Percentiles rank a stretch among this genome's conserved stretches.
Evolutionary conservation across 768 basidiomycete genomes (phyloP).

Genomic region (Amyloporia xantha): DNA sequence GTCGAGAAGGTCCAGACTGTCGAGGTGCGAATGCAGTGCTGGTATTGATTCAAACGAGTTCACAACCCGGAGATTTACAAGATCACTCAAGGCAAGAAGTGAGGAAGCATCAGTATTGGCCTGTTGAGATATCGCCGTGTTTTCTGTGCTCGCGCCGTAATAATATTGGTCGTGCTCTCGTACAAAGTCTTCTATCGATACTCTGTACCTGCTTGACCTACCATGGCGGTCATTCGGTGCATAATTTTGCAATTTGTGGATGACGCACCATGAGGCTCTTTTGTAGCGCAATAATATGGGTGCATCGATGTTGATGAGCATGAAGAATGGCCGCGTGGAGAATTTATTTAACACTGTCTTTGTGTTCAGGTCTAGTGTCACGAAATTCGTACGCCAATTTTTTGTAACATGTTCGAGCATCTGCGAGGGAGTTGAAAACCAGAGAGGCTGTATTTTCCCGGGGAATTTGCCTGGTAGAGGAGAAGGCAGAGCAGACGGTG

Average conservation of each 20-base stretch:
- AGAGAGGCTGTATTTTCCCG: conserved; percentile 11
- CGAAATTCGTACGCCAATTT: conserved; percentile 75
- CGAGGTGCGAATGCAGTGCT: conserved; percentile 58
- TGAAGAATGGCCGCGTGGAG: conserved; percentile 82
- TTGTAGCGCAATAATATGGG: conserved; percentile 65
- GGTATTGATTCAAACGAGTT: conserved; percentile 55
- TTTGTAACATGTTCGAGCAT: conserved; percentile 73
- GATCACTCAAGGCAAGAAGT: conserved; percentile 28
- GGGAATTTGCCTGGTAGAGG: conserved; percentile 6
- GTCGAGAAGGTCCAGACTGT: conserved; percentile 61
- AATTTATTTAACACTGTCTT: conserved; percentile 58
- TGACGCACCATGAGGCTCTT: conserved; percentile 25
- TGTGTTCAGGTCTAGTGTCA: conserved; percentile 67
- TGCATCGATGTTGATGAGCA: conserved; percentile 79
- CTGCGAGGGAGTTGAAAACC: conserved; percentile 42
- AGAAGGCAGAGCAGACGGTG: conserved; percentile 19
- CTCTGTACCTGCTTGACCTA: conserved; percentile 4
- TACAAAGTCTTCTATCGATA: conserved; percentile 69
- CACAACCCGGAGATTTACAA: conserved; percentile 53
- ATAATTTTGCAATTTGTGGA: background rate
- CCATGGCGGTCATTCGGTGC: background rate
- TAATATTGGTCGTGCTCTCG: conserved; percentile 59
- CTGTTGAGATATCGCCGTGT: background rate
- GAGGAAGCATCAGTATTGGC: background rate
- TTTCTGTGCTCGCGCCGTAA: conserved; percentile 39